Evolutionary conservation across 768 basidiomycete species (phyloP).

Genomic region (Boletellus ananas): DNA sequence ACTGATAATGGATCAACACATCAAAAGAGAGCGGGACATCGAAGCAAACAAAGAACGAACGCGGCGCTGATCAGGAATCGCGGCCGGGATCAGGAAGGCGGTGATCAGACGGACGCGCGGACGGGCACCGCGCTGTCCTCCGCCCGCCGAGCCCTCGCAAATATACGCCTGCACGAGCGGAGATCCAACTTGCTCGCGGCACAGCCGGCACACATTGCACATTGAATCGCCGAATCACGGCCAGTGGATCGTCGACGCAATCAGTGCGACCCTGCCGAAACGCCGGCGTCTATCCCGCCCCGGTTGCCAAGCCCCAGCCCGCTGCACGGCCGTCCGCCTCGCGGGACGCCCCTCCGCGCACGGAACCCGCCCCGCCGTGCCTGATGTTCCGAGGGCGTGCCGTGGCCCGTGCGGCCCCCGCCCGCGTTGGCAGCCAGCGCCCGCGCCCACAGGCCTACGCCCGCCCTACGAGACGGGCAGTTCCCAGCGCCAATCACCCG

Average conservation of each 20-base stretch:
- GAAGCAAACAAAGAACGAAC: constrained; percentile 34
- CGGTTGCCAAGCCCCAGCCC: too few species aligned
- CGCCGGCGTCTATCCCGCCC: neutral
- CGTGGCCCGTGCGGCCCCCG: too few species aligned
- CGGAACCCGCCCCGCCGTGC: constrained; percentile 1
- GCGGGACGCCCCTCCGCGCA: constrained; percentile 23
- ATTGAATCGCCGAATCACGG: constrained; percentile 31
- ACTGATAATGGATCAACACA: constrained; percentile 39
- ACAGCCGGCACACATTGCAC: constrained; percentile 23
- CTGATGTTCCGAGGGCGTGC: too few species aligned
- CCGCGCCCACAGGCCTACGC: too few species aligned
- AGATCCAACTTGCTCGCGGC: constrained; percentile 28
- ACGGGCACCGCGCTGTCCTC: too few species aligned
- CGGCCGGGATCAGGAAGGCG: constrained; percentile 24
- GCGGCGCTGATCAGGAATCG: too few species aligned
- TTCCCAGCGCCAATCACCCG: too few species aligned
- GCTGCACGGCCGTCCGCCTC: too few species aligned
- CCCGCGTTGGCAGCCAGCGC: too few species aligned
- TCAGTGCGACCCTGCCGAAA: constrained; percentile 31
- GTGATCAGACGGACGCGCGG: constrained; percentile 30
- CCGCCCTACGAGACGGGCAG: too few species aligned
- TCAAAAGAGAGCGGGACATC: constrained; percentile 30
- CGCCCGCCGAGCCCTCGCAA: too few species aligned
- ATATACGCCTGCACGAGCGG: constrained; percentile 15
- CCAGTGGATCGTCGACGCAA: constrained; percentile 35